phyloP scores from a whole-genome alignment of 345 rosid species.

The Boechera divaricarpa region DNA sequence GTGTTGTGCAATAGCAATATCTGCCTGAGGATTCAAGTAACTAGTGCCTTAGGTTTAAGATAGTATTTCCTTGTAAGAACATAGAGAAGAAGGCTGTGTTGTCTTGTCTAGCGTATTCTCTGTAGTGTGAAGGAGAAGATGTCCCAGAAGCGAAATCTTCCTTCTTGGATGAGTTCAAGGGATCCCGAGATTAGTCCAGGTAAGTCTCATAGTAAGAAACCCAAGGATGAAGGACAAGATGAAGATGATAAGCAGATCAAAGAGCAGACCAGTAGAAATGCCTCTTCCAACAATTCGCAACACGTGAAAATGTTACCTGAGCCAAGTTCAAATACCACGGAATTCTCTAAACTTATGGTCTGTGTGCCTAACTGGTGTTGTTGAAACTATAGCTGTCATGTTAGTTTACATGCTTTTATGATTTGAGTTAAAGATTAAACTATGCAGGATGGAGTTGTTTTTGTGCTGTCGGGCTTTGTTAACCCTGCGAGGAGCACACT shows the following conservation, averaged over 20 bases:
- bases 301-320: neutral
- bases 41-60: neutral
- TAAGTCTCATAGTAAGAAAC: constrained; percentile 43
- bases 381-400: constrained; percentile 2
- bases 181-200: constrained; percentile 33
- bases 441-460: constrained; percentile 83
- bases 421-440: constrained; percentile 18
- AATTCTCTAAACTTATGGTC: constrained; percentile 73
- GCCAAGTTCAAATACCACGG: constrained; percentile 30
- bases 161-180: constrained; percentile 78
- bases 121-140: constrained; percentile 25
- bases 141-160: constrained; percentile 68
- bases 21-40: constrained; percentile 4
- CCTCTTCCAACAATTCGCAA: constrained; percentile 20
- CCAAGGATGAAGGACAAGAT: constrained; percentile 28
- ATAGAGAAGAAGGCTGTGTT: constrained; percentile 19
- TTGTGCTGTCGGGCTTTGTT: constrained; percentile 86
- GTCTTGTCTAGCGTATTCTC: neutral
- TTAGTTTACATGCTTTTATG: constrained; percentile 34
- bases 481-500: constrained; percentile 83
- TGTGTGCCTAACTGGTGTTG: constrained; percentile 12
- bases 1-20: neutral
- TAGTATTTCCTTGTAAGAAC: neutral
- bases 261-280: constrained; percentile 26
- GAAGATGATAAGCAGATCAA: constrained; percentile 28